Evolutionary conservation across 2,329 filamentous ascomycete genomes (phyloP).

Genomic region (Epichloe hybrida): DNA sequence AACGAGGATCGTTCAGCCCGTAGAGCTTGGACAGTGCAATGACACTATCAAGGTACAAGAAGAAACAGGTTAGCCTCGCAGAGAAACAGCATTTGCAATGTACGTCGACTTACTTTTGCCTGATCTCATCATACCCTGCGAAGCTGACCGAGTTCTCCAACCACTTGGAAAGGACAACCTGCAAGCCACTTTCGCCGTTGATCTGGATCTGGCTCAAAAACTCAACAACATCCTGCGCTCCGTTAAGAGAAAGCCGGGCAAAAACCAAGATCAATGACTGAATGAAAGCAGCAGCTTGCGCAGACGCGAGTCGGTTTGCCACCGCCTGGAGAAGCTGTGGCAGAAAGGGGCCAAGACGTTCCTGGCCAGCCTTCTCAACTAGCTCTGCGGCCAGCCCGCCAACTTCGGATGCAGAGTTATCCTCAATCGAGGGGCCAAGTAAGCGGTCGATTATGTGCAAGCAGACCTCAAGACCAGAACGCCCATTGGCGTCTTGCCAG

Average conservation of each 20-base stretch:
- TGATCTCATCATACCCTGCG: constrained; percentile 94
- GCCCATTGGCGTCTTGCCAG: constrained; percentile 70
- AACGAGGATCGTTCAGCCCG: constrained; percentile 66
- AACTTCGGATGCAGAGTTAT: constrained; percentile 90
- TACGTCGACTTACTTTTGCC: constrained; percentile 66
- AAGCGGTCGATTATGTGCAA: constrained; percentile 87
- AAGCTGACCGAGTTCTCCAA: constrained; percentile 94
- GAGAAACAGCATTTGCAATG: neutral
- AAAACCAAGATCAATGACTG: constrained; percentile 94
- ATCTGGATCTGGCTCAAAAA: constrained; percentile 81
- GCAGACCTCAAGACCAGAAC: constrained; percentile 75
- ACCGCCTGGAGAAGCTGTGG: constrained; percentile 82
- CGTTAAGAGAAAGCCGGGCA: constrained; percentile 73
- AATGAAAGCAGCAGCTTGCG: constrained; percentile 78
- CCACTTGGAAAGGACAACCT: constrained; percentile 89
- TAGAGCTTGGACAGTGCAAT: constrained; percentile 89
- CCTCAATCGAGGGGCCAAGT: constrained; percentile 70
- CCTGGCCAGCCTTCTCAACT: constrained; percentile 87
- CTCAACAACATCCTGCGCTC: constrained; percentile 77
- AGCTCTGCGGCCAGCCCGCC: constrained; percentile 87
- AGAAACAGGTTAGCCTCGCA: neutral
- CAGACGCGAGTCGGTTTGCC: constrained; percentile 68
- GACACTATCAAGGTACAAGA: constrained; percentile 43
- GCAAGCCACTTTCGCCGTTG: constrained; percentile 64
- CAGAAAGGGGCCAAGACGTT: constrained; percentile 79